Base-by-base conservation (phyloP, 768 basidiomycete species). In the Imleria badia region DNA sequence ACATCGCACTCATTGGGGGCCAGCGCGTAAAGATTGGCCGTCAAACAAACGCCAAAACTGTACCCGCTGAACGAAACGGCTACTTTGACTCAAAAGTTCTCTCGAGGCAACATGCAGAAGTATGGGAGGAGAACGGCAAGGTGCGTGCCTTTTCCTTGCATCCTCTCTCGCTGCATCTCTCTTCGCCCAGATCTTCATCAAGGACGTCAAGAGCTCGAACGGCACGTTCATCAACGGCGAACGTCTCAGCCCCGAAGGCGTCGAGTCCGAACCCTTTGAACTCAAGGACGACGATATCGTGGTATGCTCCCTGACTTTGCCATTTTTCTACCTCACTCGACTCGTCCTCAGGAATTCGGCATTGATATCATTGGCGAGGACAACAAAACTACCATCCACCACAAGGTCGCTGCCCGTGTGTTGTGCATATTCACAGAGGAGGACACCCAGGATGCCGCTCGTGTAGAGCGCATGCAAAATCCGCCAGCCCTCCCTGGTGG, bases 311-410 rank as follows among this genome's bases (percentile, higher is more conserved):
- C 22, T 23, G 14, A 31, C 40, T 34, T 48, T 50, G 19, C 31
- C 46, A n/a, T 23, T 51, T 34, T 35, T 54, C 40, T 48, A 30
- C 51, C 41, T 60, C 52, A 54, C 40, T 51, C 52, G 9, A 31
- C 31, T 51, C 36, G 6, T 52, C 1, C 30, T 4, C 23, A 96
- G 94, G 95, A 98, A 86, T 98, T 97, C 70, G 97, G 97, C 52
- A 99, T 98, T 65, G 97, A 98, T 75, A 99, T 99, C 58, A 91
- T 97, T 50, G 91, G 92, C 58, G 97, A 99, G 66, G 97, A 99
- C 77, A 97, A 95, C 79, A 91, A 91, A 73, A 95, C 92, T 2
- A 94, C 98, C 53, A 87, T 98, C 45, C 97, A 99, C 73, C 95
- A 98, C 76, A 98, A 99, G 72, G 97, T 98, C 49, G 94, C 97